Percentiles rank a stretch among this genome's conserved stretches.
Evolutionary conservation across 2,329 filamentous ascomycete genomes (phyloP).

Genomic region (Phialophora tarda): DNA sequence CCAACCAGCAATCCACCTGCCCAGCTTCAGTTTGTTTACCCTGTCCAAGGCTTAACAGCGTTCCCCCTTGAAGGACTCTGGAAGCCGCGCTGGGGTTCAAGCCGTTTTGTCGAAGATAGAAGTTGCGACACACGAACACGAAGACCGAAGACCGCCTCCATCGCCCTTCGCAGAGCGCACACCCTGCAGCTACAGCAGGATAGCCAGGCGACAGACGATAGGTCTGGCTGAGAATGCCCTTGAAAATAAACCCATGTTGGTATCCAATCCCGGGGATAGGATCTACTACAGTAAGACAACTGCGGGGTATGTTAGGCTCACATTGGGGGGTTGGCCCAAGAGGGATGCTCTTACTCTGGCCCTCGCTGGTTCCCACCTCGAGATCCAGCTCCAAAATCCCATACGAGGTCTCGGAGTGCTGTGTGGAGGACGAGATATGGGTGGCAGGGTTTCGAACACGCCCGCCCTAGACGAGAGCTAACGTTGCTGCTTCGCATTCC

Average conservation of each 20-base stretch:
- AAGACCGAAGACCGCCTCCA: neutral
- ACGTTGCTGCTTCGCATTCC: neutral
- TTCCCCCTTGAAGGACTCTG: slow-evolving; percentile 73
- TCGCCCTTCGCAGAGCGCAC: neutral
- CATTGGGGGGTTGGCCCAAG: neutral
- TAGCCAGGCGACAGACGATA: neutral
- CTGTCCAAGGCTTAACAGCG: slow-evolving; percentile 68
- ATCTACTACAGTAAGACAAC: neutral
- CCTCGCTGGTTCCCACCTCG: neutral
- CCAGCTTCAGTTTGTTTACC: slow-evolving; percentile 69
- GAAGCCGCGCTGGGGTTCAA: slow-evolving; percentile 69
- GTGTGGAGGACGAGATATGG: neutral
- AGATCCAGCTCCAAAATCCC: neutral
- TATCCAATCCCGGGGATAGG: neutral
- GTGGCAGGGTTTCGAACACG: neutral
- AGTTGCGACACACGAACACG: neutral
- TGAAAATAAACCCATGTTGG: neutral
- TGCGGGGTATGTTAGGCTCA: neutral
- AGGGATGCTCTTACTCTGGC: neutral
- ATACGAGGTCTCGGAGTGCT: neutral
- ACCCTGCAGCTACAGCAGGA: neutral
- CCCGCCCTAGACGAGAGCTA: neutral
- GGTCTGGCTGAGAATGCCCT: neutral
- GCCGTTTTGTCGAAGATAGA: neutral
- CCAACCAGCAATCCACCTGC: slow-evolving; percentile 69